Evolutionary conservation across 2,329 filamentous ascomycete species (phyloP), one percentile per base, ranked within the genome.

Genomic region (Epichloe typhina): DNA sequence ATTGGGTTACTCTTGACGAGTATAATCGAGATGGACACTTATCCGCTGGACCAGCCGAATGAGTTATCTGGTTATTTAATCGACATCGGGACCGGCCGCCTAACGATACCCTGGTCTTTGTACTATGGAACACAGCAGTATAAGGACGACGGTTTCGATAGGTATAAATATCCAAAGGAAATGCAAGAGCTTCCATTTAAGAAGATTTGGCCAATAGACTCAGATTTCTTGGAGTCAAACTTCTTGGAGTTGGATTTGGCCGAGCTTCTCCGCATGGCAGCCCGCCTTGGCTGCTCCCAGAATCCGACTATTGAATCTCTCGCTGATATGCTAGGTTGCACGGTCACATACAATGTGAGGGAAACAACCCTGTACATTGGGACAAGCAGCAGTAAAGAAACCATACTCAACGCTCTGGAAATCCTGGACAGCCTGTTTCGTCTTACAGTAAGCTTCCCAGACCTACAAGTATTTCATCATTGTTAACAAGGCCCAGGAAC

Each of bases 361-460:
- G 56, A 56, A 1, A 57, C 58, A 9, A 21, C 61, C 9, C 8
- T 66, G 2, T 67, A 67, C 13, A 54, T 67, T 9, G 64, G 60
- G 3, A 59, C 59, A 3, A 35, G 53, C 5, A 12, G 49, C 2
- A 46, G 49, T 6, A 12, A 21, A 15, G 33, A 50, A 5, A 39
- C 43, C 7, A 11, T 65, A 13, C 21, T 54, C 4, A 49, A 53
- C 4, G 53, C 55, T 4, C 47, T 13, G 6, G 4, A 15, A 17
- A 35, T 54, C 12, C 56, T 66, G 3, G 53, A 60, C 15, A 50
- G 36, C 33, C 54, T 53, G 3, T 52, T 61, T 21, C 17, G 54
- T 3, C 35, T 47, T 2, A 47, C 60, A 8, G 52, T 54, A 49
- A 42, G 50, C 19, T 9, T 9, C 21, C 21, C 21, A 37, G 26